Evolutionary conservation across 352 stramenopile genomes (phyloP), one percentile per base, ranked within the genome.

Genomic region (Globisporangium camurandrum): DNA sequence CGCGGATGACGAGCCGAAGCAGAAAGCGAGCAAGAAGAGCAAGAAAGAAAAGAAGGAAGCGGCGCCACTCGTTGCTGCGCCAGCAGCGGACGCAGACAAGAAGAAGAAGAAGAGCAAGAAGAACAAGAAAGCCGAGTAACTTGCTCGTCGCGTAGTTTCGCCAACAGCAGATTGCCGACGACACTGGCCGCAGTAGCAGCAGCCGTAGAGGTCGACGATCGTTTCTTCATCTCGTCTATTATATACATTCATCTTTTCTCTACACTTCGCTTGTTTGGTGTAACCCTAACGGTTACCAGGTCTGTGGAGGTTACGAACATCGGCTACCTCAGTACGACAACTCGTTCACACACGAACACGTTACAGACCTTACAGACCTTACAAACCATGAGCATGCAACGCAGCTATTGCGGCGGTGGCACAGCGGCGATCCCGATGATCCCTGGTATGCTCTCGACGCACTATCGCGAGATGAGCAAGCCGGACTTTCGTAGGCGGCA

Each of bases 11-110:
- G 86, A 88, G 62, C 54, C 69, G 42, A 70, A 82, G 39, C 61
- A 57, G n/a, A 91, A 92, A 63, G 91, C 90, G 63, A 72, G 70
- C 30, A 93, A 94, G 68, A 88, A 90, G 54, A 63, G 64, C 46
- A 86, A 89, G 64, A 82, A 84, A 54, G 31, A 66, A 38, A 81
- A 82, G 61, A 79, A 86, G 42, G 55, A 44, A 31, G 55, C 49
- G 41, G 42, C 17, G n/a, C 19, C 43, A 41, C 19, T 34, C 27
- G 17, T 22, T 12, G 59, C 38, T 10, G 62, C 54, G 2, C n/a
- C 30, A n/a, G 57, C 41, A 12, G 60, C 52, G 2, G 74, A 66
- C 37, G 58, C 65, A 20, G 64, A 84, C 50, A 80, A 86, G 58
- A 85, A 87, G 67, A 87, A 82, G 61, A 84, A 84, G 65, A 86